Evolutionary conservation across 2,329 filamentous ascomycete genomes (phyloP).

Genomic region (Plectosphaerella plurivora): DNA sequence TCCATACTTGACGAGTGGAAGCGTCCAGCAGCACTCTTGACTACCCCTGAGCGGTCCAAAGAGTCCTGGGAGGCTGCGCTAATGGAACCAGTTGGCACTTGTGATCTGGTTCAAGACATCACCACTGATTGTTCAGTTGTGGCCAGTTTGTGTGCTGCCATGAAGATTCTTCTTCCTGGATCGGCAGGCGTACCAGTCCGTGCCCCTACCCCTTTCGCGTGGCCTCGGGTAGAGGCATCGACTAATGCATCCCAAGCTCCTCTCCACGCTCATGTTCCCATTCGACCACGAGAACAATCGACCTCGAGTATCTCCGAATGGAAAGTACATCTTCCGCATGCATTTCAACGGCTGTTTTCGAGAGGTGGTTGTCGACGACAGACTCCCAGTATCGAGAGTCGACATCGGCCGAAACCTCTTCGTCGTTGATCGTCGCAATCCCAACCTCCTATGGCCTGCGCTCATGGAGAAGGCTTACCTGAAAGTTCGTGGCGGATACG

Average conservation of each 20-base stretch:
- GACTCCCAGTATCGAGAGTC: conserved; percentile 67
- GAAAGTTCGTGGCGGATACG: conserved; percentile 91
- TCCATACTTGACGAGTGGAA: conserved; percentile 82
- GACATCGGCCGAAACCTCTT: conserved; percentile 68
- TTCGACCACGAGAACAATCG: conserved; percentile 54
- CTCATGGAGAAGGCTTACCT: conserved; percentile 94
- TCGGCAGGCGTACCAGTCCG: conserved; percentile 64
- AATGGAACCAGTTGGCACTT: conserved; percentile 54
- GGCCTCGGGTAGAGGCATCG: background rate
- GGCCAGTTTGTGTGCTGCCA: conserved; percentile 83
- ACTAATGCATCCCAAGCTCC: conserved; percentile 43
- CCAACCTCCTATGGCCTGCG: conserved; percentile 82
- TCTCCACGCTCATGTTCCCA: conserved; percentile 71
- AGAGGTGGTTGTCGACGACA: conserved; percentile 83
- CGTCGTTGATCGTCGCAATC: conserved; percentile 81
- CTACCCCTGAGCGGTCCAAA: conserved; percentile 20
- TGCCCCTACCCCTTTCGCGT: background rate
- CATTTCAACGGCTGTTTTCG: conserved; percentile 95
- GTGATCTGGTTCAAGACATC: conserved; percentile 91
- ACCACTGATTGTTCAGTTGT: conserved; percentile 97
- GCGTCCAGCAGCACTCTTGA: conserved; percentile 65
- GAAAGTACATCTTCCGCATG: conserved; percentile 88
- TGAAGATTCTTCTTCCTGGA: conserved; percentile 66
- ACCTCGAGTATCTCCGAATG: conserved; percentile 67
- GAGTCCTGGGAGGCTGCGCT: conserved; percentile 34